Base-by-base conservation (phyloP, 768 basidiomycete genomes). In the Rubroboletus pulcherrimus region DNA sequence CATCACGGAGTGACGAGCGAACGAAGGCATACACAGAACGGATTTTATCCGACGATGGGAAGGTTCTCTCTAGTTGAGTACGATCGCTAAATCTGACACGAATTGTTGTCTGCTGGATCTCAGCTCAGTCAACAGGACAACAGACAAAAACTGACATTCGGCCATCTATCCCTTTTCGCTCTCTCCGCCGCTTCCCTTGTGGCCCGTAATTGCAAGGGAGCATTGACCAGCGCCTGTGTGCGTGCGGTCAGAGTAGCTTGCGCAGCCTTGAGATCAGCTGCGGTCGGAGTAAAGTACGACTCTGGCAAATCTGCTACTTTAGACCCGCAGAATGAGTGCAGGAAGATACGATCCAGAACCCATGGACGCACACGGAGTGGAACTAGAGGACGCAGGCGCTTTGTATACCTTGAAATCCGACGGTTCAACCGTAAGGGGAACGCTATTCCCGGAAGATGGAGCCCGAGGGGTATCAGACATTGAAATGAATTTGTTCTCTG, bases 21-120 rank as follows among this genome's bases (percentile, higher is more conserved):
- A 93, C 91, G 59, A 94, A 94, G 10, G 88, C 89, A 67, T 96
- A 95, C 9, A 96, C 82, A 3, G 86, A 77, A 48, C 81, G 81
- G 49, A 96, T 91, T 69, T 89, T 93, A 71, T 85, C 82, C 4
- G 80, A 81, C 7, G 93, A 93, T 4, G 84, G 78, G 65, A 95
- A 94, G 0, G 73, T 71, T 62, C 83, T 85, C 73, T 96, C 93
- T 14, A 96, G 77, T 65, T 88, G 85, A 2, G 85, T 90, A 46
- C 87, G 81, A 70, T 95, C 91, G 21, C 84, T 75, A 71, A 95
- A 96, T 63, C 81, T 82, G 60, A 96, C 72, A 19, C 93, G 83
- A 61, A 96, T 89, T 3, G 79, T 88, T 2, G 91, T 91, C 91
- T 94, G 61, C 14, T 39, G 49, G 34, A 45, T 31, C 42, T 74